These are phyloP conservation scores for Cordyceps fumosorosea DNA, from an alignment of 2,329 filamentous ascomycete genomes.

Conservation along the genomic window DNA sequence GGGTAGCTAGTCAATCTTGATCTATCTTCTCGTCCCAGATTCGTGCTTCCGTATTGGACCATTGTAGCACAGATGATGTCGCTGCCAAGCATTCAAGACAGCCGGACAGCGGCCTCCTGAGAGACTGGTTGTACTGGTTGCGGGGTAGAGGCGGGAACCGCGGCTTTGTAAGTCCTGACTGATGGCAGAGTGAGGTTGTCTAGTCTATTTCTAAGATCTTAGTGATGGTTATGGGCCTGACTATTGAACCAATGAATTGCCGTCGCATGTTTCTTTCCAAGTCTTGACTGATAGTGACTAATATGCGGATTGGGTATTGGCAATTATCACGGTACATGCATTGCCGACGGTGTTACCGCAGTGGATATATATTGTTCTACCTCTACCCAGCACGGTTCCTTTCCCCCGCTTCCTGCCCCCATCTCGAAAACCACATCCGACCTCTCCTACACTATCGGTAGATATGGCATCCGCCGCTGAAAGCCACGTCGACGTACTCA, in stretches of 20 bases:
- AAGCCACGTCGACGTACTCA: slow-evolving; percentile 31
- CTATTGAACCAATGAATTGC: background rate
- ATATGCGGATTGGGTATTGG: background rate
- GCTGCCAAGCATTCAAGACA: too few species aligned
- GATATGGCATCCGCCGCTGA: background rate
- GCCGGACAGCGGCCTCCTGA: too few species aligned
- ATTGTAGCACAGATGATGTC: too few species aligned
- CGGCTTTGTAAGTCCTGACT: background rate
- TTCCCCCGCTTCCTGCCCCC: background rate
- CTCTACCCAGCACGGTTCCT: background rate
- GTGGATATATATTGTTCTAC: background rate
- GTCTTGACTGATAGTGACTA: slow-evolving; percentile 3
- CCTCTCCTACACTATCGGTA: background rate
- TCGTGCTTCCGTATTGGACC: too few species aligned
- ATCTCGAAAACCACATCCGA: background rate
- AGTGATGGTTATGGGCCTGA: too few species aligned
- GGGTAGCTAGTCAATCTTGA: too few species aligned
- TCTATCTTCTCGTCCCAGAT: too few species aligned
- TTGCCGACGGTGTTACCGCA: background rate
- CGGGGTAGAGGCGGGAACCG: background rate
- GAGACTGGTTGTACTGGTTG: too few species aligned
- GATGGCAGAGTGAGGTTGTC: background rate
- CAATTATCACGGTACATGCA: background rate
- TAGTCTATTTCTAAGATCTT: too few species aligned
- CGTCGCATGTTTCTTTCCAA: background rate